Conservation (phyloP, 352 stramenopile genomes). For the Globisporangium alternatum region DNA sequence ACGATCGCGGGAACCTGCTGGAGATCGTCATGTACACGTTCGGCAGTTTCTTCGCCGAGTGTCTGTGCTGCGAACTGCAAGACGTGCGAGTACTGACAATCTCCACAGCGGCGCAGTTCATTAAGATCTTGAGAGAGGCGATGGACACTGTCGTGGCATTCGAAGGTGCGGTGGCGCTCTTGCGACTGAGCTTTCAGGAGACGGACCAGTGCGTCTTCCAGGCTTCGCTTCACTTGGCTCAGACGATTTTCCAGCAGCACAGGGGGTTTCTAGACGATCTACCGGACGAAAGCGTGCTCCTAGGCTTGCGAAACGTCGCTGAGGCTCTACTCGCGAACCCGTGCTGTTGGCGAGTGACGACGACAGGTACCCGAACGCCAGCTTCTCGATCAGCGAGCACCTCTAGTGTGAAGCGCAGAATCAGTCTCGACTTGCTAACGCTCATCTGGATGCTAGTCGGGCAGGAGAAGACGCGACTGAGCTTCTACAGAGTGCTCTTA, state of each 20-base stretch:
- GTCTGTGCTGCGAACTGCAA: slow-evolving; percentile 21
- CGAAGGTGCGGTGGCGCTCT: slow-evolving; percentile 42
- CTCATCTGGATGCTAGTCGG: slow-evolving; percentile 38
- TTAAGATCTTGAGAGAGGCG: slow-evolving; percentile 17
- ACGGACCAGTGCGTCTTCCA: slow-evolving; percentile 31
- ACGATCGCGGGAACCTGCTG: slow-evolving; percentile 19
- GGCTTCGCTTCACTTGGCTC: slow-evolving; percentile 33
- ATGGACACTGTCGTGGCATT: slow-evolving; percentile 25
- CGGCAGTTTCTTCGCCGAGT: slow-evolving; percentile 49
- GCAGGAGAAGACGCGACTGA: slow-evolving; percentile 27
- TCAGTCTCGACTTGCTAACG: slow-evolving; percentile 33
- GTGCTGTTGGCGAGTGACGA: slow-evolving; percentile 31
- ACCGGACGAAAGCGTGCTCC: slow-evolving; percentile 14
- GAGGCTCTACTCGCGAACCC: slow-evolving; percentile 24
- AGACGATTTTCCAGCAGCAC: slow-evolving; percentile 33
- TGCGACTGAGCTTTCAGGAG: slow-evolving; percentile 28
- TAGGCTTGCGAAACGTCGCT: slow-evolving; percentile 27
- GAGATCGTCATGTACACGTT: slow-evolving; percentile 46
- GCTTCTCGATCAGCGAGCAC: not conserved
- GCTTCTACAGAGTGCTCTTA: slow-evolving; percentile 29
- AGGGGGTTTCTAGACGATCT: slow-evolving; percentile 4
- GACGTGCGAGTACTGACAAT: slow-evolving; percentile 29
- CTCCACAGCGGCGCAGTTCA: slow-evolving; percentile 32
- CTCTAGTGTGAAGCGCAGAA: slow-evolving; percentile 7
- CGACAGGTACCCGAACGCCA: not conserved